These are phyloP conservation scores for Infundibulicybe gibba DNA, from an alignment of 768 basidiomycete species.

Conservation along the genomic window DNA sequence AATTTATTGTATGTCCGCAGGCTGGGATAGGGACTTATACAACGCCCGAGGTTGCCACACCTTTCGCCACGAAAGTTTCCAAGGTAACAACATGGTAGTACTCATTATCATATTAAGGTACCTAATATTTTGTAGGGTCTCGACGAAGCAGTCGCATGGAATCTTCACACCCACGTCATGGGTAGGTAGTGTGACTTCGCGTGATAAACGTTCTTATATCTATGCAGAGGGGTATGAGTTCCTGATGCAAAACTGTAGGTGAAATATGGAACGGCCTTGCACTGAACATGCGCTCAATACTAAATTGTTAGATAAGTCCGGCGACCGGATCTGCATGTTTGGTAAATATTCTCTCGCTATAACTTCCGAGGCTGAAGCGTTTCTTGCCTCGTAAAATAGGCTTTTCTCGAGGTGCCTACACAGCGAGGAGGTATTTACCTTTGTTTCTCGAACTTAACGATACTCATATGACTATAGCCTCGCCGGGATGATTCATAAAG, in stretches of 20 bases:
- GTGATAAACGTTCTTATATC: neutral
- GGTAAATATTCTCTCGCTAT: conserved; percentile 22
- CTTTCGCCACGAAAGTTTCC: conserved; percentile 30
- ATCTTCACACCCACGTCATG: conserved; percentile 51
- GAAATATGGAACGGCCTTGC: neutral
- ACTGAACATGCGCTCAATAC: neutral
- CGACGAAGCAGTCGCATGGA: conserved; percentile 43
- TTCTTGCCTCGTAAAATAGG: conserved; percentile 10
- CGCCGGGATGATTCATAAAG: conserved; percentile 56
- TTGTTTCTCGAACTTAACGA: neutral
- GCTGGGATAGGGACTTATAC: conserved; percentile 65
- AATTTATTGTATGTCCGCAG: neutral
- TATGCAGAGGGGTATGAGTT: conserved; percentile 50
- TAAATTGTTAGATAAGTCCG: conserved; percentile 29
- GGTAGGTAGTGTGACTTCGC: conserved; percentile 17
- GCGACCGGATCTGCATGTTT: conserved; percentile 59
- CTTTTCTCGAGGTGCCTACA: conserved; percentile 62
- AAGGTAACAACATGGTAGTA: conserved; percentile 12
- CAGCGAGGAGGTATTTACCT: conserved; percentile 33
- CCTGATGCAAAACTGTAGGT: conserved; percentile 54
- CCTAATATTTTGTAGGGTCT: conserved; percentile 19
- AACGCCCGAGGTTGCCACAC: conserved; percentile 46
- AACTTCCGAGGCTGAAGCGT: neutral
- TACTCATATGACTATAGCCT: conserved; percentile 19
- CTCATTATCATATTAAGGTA: neutral